Evolutionary conservation across 1,139 yeast species (phyloP), one percentile per base, ranked within the genome.

Genomic region (Debaryomyces coudertii): DNA sequence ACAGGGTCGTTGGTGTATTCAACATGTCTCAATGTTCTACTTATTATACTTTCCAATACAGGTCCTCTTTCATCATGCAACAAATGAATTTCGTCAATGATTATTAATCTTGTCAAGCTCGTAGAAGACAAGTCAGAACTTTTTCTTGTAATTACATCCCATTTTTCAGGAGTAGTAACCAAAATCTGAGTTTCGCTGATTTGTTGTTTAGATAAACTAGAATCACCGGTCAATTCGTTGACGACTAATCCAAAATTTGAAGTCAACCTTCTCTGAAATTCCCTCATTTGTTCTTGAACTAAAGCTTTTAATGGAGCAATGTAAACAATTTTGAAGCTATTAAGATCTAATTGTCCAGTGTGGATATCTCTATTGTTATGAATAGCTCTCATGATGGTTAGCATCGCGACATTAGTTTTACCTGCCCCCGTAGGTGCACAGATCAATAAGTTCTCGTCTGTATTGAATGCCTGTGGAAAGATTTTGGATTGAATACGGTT

Each of bases 351-450:
- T 8, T 69, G 65, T 0, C 85, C 86, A 12, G 77, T 69, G 0
- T 63, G 63, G 9, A 64, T 60, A 43, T 75, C 66, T 54, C 86
- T 71, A 59, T 69, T 79, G 43, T 85, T 79, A 0, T 80, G 72
- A 23, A 90, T 65, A 0, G 88, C 72, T 45, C 86, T 74, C 18
- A 92, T 69, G 5, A 89, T 78, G 0, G 97, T 73, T 46, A 93
- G 68, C 82, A 93, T 77, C 0, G 99, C 99, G 28, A 92, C 96
- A 63, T 93, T 93, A 11, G 99, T 93, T 63, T 93, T 93, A 70
- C 99, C 99, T 3, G 97, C 97, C 68, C 99, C 99, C 0, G 99
- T 93, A 3, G 99, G 99, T 0, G 99, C 98, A 77, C 98, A 92
- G 54, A 93, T 71, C 16, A 93, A 70, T 41, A 93, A 62, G 55